Evolutionary conservation across 306 rosid genomes (phyloP).

Genomic region (Coriaria nepalensis): DNA sequence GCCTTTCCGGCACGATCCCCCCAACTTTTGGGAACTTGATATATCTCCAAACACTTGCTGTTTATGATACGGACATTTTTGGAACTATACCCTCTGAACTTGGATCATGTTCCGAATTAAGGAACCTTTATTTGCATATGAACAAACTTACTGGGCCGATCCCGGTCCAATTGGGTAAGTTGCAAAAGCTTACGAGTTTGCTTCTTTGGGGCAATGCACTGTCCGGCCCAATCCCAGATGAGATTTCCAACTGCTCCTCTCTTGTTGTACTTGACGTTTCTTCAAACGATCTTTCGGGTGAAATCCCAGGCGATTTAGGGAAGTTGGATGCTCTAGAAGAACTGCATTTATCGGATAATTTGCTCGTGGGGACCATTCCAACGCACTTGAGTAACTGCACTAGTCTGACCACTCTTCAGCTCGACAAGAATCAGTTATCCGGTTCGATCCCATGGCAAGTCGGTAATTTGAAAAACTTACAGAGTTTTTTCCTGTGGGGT

Average conservation of each 20-base stretch:
- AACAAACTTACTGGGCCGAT: slow-evolving; percentile 65
- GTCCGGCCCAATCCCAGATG: slow-evolving; percentile 61
- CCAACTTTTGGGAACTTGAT: slow-evolving; percentile 64
- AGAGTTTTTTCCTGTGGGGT: slow-evolving; percentile 74
- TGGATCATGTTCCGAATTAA: slow-evolving; percentile 63
- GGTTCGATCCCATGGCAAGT: slow-evolving; percentile 72
- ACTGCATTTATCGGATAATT: slow-evolving; percentile 87
- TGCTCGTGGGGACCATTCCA: slow-evolving; percentile 48
- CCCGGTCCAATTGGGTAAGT: slow-evolving; percentile 51
- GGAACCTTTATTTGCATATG: slow-evolving; percentile 63
- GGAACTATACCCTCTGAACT: slow-evolving; percentile 62
- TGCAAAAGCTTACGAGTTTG: slow-evolving; percentile 61
- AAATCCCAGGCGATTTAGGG: slow-evolving; percentile 64
- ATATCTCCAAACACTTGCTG: slow-evolving; percentile 62
- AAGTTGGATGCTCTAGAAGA: slow-evolving; percentile 62
- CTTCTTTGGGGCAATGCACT: slow-evolving; percentile 73
- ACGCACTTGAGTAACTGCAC: slow-evolving; percentile 72
- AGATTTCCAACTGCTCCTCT: slow-evolving; percentile 62
- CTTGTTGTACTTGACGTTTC: slow-evolving; percentile 68
- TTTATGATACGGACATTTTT: slow-evolving; percentile 58
- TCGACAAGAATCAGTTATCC: slow-evolving; percentile 76
- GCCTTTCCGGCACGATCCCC: slow-evolving; percentile 62
- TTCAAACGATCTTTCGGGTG: slow-evolving; percentile 58
- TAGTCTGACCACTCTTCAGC: slow-evolving; percentile 70
- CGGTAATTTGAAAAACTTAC: slow-evolving; percentile 47